phyloP scores from a whole-genome alignment of 495 filamentous ascomycete species.

The Hypoxylon subgilvum region DNA sequence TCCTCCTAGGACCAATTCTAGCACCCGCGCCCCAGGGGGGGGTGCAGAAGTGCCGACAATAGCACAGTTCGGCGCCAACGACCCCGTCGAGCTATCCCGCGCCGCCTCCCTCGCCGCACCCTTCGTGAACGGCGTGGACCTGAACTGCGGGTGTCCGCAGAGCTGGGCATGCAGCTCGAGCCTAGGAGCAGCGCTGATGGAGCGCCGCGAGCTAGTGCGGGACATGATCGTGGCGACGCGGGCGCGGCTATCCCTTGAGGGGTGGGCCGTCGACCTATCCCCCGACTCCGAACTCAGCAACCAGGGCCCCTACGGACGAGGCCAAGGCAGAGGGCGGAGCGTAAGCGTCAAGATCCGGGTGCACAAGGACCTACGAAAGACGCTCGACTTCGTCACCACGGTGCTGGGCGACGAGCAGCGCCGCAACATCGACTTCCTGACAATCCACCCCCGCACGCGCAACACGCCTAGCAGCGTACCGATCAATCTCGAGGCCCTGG shows the following conservation, averaged over 20 bases:
- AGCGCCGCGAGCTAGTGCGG: constrained; percentile 62
- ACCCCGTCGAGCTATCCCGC: constrained; percentile 62
- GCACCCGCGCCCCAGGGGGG: no score
- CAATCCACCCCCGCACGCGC: constrained; percentile 66
- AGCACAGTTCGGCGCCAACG: constrained; percentile 66
- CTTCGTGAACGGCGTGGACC: constrained; percentile 65
- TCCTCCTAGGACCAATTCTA: no score
- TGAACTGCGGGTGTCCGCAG: constrained; percentile 75
- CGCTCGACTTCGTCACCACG: constrained; percentile 58
- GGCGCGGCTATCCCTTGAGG: constrained; percentile 48
- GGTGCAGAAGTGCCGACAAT: constrained; percentile 61
- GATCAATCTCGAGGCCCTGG: constrained; percentile 65
- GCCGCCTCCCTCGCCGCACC: constrained; percentile 66
- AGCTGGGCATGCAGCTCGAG: constrained; percentile 68
- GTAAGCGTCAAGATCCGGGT: constrained; percentile 72
- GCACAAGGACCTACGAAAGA: constrained; percentile 62
- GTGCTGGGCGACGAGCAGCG: constrained; percentile 52
- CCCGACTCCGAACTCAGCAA: constrained; percentile 32
- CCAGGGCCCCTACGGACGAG: constrained; percentile 16
- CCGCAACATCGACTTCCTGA: constrained; percentile 64
- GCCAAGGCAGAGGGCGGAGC: constrained; percentile 45
- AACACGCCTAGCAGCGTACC: constrained; percentile 61
- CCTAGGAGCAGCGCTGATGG: constrained; percentile 69
- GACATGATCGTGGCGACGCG: constrained; percentile 63
- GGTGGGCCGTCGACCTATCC: constrained; percentile 47